Percentiles rank a stretch among this genome's conserved stretches.
phyloP scores from a whole-genome alignment of 2,329 filamentous ascomycete species.

The Clarireedia monteithiana region DNA sequence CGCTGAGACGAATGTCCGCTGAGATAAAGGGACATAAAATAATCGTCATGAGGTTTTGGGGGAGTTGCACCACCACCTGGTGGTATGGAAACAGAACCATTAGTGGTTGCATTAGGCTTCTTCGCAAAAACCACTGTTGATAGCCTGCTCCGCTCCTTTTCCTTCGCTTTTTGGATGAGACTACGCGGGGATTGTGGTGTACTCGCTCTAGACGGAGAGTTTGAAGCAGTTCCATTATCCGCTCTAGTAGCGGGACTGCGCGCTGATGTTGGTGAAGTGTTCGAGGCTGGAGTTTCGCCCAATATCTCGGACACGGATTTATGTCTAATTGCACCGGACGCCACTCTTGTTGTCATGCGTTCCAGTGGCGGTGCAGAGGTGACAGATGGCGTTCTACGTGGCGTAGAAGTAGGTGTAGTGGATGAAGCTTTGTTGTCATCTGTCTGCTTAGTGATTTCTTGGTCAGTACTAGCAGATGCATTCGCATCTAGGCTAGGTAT shows the following conservation, averaged over 20 bases:
- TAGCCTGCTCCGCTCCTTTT: constrained; percentile 55
- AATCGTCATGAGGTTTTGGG: constrained; percentile 41
- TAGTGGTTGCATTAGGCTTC: constrained; percentile 39
- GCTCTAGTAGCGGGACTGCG: constrained; percentile 12
- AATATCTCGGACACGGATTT: constrained; percentile 70
- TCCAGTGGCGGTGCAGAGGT: constrained; percentile 32
- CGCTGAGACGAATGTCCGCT: constrained; percentile 48
- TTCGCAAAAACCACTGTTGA: constrained; percentile 76
- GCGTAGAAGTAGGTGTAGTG: constrained; percentile 14
- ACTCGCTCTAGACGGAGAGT: constrained; percentile 29
- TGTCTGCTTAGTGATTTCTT: constrained; percentile 2
- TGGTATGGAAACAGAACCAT: constrained; percentile 13
- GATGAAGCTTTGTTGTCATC: constrained; percentile 12
- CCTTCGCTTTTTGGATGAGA: constrained; percentile 34
- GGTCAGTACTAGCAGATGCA: not conserved
- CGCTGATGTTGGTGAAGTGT: constrained; percentile 17
- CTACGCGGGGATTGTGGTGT: constrained; percentile 37
- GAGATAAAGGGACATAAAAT: constrained; percentile 56
- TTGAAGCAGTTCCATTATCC: constrained; percentile 18
- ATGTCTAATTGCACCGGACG: constrained; percentile 61
- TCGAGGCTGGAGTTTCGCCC: constrained; percentile 45
- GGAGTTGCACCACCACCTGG: constrained; percentile 7
- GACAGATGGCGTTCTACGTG: constrained; percentile 21
- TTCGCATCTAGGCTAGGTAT: not conserved
- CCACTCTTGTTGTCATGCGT: constrained; percentile 61